Evolutionary conservation across 495 filamentous ascomycete species (phyloP).

Genomic region (Aspergillus indologenus): DNA sequence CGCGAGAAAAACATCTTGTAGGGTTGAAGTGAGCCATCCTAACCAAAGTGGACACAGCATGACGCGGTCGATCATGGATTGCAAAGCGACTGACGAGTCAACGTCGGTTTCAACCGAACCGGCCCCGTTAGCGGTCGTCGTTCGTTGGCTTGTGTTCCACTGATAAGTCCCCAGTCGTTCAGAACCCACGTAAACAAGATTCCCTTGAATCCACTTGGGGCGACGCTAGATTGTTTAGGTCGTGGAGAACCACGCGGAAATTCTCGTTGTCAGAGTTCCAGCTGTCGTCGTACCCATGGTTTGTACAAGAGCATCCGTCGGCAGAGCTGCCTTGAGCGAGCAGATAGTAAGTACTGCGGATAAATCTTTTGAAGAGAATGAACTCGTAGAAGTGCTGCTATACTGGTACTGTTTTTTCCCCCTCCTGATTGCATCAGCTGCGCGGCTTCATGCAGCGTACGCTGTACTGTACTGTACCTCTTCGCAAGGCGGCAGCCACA

Average conservation of each 20-base stretch:
- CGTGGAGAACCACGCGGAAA: constrained; percentile 2
- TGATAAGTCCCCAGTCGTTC: neutral
- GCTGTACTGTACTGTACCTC: too few species aligned
- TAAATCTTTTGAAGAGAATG: too few species aligned
- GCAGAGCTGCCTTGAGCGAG: too few species aligned
- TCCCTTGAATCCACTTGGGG: neutral
- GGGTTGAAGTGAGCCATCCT: neutral
- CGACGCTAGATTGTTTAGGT: neutral
- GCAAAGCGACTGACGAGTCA: neutral
- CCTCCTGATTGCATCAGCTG: too few species aligned
- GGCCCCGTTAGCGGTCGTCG: constrained; percentile 1
- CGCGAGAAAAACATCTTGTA: neutral
- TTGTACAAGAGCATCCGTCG: neutral
- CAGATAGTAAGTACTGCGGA: too few species aligned
- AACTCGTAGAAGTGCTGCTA: too few species aligned
- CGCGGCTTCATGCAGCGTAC: too few species aligned
- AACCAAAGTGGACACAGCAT: neutral
- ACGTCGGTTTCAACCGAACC: neutral
- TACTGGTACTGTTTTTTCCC: too few species aligned
- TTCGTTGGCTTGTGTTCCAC: neutral
- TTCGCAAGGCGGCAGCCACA: too few species aligned
- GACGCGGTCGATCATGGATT: constrained; percentile 1
- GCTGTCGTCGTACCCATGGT: neutral
- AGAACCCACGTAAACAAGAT: neutral
- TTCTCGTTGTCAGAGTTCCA: neutral